These are phyloP conservation scores for Cyphellophora europaea DNA, from an alignment of 2,329 filamentous ascomycete genomes.

Conservation along the genomic window DNA sequence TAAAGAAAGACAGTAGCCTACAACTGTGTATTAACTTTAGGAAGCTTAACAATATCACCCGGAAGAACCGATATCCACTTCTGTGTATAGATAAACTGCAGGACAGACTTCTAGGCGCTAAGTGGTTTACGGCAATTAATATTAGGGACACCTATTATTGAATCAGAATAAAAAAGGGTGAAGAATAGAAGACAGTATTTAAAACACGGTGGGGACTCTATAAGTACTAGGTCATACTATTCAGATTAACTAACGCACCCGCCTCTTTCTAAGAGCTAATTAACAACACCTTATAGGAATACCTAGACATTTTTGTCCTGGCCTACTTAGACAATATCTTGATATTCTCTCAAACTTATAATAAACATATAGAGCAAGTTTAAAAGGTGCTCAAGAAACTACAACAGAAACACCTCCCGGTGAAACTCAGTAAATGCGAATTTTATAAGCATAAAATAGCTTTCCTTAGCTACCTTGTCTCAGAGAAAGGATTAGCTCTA, in stretches of 20 bases:
- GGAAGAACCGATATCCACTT: constrained; percentile 25
- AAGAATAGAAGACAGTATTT: constrained; percentile 17
- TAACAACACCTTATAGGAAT: constrained; percentile 16
- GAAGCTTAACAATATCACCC: constrained; percentile 24
- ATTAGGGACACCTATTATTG: constrained; percentile 11
- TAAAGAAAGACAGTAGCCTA: constrained; percentile 22
- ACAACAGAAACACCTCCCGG: constrained; percentile 3
- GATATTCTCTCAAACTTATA: constrained; percentile 17
- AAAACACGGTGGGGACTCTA: constrained; percentile 10
- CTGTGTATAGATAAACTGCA: constrained; percentile 19
- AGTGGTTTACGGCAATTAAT: constrained; percentile 16
- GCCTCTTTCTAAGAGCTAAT: constrained; percentile 21
- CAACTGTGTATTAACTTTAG: constrained; percentile 28
- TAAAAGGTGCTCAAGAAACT: constrained; percentile 6
- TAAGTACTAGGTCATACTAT: constrained; percentile 16
- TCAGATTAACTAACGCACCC: constrained; percentile 15
- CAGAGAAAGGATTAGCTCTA: constrained; percentile 9
- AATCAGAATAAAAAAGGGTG: constrained; percentile 10
- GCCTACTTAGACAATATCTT: constrained; percentile 21
- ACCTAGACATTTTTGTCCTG: constrained; percentile 8
- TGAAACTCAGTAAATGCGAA: constrained; percentile 12
- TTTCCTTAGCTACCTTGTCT: constrained; percentile 14
- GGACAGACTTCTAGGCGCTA: not conserved
- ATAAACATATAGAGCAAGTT: constrained; percentile 12
- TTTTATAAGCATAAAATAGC: constrained; percentile 11